Conservation (phyloP, 2,329 filamentous ascomycete species). For the Colletotrichum sp. region DNA sequence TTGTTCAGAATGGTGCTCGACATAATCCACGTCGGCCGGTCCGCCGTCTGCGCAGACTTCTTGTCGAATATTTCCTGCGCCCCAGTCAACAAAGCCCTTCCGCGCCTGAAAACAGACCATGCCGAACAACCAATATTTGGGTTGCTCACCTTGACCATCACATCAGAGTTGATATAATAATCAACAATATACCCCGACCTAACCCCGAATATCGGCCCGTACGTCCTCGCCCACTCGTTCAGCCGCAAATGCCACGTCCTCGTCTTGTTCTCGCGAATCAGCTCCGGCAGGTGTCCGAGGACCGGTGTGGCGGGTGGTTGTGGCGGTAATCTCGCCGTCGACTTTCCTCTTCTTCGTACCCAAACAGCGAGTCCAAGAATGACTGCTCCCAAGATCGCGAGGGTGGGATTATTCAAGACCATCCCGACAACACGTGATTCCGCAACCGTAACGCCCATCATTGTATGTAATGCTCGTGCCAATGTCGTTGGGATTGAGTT, state of each 20-base stretch:
- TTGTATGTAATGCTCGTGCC: neutral
- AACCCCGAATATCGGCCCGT: neutral
- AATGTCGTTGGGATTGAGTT: neutral
- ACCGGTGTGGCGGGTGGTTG: neutral
- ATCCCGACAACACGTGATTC: neutral
- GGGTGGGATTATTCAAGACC: rapidly evolving
- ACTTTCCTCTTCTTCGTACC: neutral
- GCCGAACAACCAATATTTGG: neutral
- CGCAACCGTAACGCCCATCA: rapidly evolving
- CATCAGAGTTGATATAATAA: neutral
- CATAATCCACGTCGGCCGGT: conserved; percentile 2
- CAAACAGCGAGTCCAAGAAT: neutral
- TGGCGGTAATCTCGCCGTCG: neutral
- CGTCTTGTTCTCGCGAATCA: neutral
- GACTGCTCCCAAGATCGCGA: neutral
- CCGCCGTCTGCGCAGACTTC: neutral
- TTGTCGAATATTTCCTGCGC: neutral
- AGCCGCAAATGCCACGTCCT: neutral
- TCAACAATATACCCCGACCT: neutral
- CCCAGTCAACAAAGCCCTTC: neutral
- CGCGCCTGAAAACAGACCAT: neutral
- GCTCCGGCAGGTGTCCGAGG: neutral
- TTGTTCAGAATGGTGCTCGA: neutral
- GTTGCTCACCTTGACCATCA: neutral
- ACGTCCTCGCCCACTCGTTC: neutral